Conservation (phyloP, 2,329 filamentous ascomycete genomes). For the Fusarium caatingaense region DNA sequence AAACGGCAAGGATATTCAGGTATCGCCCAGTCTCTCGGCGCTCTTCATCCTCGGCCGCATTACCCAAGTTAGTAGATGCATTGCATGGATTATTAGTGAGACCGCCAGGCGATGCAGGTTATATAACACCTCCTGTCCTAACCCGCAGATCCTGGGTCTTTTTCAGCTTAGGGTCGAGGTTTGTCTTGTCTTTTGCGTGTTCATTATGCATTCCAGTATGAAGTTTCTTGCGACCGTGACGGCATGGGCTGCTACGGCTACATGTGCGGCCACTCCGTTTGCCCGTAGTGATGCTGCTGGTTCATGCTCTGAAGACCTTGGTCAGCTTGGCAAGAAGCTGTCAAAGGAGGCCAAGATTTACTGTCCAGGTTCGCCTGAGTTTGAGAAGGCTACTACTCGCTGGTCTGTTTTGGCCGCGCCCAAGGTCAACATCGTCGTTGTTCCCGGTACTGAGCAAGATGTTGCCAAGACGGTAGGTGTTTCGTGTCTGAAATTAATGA, state of each 20-base stretch:
- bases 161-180: neutral
- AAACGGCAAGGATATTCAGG: neutral
- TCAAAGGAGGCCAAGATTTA: constrained; percentile 57
- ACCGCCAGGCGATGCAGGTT: constrained; percentile 9
- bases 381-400: constrained; percentile 52
- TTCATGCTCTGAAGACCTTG: constrained; percentile 27
- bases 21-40: neutral
- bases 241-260: constrained; percentile 42
- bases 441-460: constrained; percentile 60
- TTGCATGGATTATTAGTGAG: neutral
- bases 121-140: constrained; percentile 24
- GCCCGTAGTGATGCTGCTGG: constrained; percentile 31
- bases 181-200: neutral
- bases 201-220: constrained; percentile 34
- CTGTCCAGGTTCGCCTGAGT: constrained; percentile 55
- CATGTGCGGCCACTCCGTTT: constrained; percentile 32
- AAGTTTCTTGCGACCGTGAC: constrained; percentile 45
- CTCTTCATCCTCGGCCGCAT: too few species aligned
- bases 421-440: constrained; percentile 58
- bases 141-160: neutral
- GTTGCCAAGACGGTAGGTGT: constrained; percentile 59
- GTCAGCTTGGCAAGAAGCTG: constrained; percentile 47
- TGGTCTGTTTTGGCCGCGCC: constrained; percentile 61
- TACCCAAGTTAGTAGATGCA: neutral
- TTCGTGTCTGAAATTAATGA: accelerated